Base-by-base conservation (phyloP, 371 early-diverging fungal genomes). In the Mucor racemosus region DNA sequence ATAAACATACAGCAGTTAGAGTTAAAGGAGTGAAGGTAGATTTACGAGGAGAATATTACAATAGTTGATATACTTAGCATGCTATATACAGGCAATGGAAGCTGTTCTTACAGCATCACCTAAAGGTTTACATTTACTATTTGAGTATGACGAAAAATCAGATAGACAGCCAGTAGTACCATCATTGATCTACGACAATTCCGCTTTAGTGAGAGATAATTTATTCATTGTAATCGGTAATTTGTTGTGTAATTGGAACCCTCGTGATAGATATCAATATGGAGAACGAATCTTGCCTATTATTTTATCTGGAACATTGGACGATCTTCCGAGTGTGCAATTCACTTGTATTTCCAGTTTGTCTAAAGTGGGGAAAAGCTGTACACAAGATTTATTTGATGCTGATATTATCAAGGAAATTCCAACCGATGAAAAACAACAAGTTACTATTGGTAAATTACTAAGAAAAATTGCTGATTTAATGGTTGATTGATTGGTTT, bases 1-100 rank as follows among this genome's bases (percentile, higher is more conserved):
- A 79, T 60, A 69, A 71, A 50, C 76, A 76, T 60, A 60, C 73
- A 3, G 65, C 72, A 10, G 65, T 76, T 3, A 66, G 79, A 33
- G 67, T 60, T 14, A 38, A 62, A n/a, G 79, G 76, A 33, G 68
- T 76, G n/a, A 64, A 75, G 71, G 76, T 70, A 73, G 9, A 7
- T n/a, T 4, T 35, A 3, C 9, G 15, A 8, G n/a, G 9, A n/a
- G 6, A 9, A 15, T 3, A 4, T 33, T 3, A 4, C 13, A 17
- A 7, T 33, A 7, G 36, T 11, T 4, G 8, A 15, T 35, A 26
- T 17, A 36, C 5, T 36, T 3, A 35, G 7, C 7, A 38, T 7
- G 33, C 15, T 15, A 7, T 10, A 14, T 58, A 21, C 7, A 66
- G 67, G 56, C 76, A 7, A 35, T 62, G 35, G 62, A 67, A n/a